These are phyloP conservation scores for Guadua angustifolia DNA, from an alignment of 176 grass and related monocot genomes.

Conservation along the genomic window DNA sequence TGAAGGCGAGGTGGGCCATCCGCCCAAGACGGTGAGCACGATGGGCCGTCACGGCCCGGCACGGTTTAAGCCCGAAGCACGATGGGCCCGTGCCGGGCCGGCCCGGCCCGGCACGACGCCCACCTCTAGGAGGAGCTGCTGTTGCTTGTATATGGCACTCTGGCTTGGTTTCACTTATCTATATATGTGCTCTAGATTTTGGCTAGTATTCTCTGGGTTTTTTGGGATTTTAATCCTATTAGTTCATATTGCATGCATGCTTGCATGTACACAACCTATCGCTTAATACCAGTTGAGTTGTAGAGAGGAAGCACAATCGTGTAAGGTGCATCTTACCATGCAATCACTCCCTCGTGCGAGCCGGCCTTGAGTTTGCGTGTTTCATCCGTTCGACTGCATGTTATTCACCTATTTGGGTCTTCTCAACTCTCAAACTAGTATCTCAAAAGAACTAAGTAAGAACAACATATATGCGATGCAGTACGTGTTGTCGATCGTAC, in stretches of 20 bases:
- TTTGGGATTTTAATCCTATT: conserved; percentile 9
- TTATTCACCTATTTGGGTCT: background rate
- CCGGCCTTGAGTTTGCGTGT: background rate
- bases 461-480: too few species aligned
- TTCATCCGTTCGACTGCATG: background rate
- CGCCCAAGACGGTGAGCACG: too few species aligned
- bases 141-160: conserved; percentile 24
- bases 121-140: background rate
- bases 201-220: conserved; percentile 22
- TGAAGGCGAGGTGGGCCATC: too few species aligned
- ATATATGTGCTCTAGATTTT: conserved; percentile 32
- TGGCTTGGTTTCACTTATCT: conserved; percentile 38
- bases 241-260: conserved; percentile 39
- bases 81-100: too few species aligned
- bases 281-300: background rate
- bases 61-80: too few species aligned
- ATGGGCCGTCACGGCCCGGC: too few species aligned
- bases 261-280: background rate
- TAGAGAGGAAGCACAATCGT: background rate
- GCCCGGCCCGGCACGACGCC: too few species aligned
- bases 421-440: background rate
- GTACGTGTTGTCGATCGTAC: background rate
- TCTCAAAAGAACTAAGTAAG: background rate
- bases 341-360: background rate
- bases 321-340: background rate